Percentiles rank a stretch among this genome's conserved stretches.
Evolutionary conservation across 306 rosid species (phyloP).

Genomic region (Ammopiptanthus mongolicus): DNA sequence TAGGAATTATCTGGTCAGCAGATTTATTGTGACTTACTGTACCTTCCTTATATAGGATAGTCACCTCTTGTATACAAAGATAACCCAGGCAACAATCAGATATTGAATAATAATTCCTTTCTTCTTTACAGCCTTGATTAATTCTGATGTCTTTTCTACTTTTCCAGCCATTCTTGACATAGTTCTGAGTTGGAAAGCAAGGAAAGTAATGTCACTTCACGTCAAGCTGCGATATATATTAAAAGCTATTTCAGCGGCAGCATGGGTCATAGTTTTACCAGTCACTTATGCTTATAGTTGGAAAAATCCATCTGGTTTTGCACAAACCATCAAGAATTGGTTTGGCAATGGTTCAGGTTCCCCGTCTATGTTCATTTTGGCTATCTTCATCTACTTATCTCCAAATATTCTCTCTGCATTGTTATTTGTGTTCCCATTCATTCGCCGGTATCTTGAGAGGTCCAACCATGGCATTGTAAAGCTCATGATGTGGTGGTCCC

Average conservation of each 20-base stretch:
- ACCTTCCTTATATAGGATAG: too few species aligned
- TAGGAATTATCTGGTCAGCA: too few species aligned
- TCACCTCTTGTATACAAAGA: too few species aligned
- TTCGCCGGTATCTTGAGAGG: conserved; percentile 76
- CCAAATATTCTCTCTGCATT: conserved; percentile 82
- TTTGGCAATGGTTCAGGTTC: conserved; percentile 81
- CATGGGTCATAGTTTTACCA: conserved; percentile 88
- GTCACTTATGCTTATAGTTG: conserved; percentile 85
- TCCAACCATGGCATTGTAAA: conserved; percentile 49
- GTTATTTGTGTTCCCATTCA: conserved; percentile 73
- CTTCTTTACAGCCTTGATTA: not conserved
- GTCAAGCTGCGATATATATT: conserved; percentile 77
- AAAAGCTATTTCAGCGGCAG: conserved; percentile 66
- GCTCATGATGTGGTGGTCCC: conserved; percentile 98
- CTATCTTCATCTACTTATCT: conserved; percentile 71
- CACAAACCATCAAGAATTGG: conserved; percentile 81
- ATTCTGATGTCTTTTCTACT: conserved; percentile 19
- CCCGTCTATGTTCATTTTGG: conserved; percentile 87
- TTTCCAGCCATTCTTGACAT: conserved; percentile 80
- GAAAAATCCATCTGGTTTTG: conserved; percentile 80
- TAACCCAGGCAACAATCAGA: too few species aligned
- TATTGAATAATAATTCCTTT: too few species aligned
- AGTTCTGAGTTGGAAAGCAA: conserved; percentile 83
- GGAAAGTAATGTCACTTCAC: conserved; percentile 68
- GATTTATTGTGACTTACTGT: too few species aligned